Evolutionary conservation across 2,329 filamentous ascomycete species (phyloP).

Genomic region (Ophiostoma fasciatum): DNA sequence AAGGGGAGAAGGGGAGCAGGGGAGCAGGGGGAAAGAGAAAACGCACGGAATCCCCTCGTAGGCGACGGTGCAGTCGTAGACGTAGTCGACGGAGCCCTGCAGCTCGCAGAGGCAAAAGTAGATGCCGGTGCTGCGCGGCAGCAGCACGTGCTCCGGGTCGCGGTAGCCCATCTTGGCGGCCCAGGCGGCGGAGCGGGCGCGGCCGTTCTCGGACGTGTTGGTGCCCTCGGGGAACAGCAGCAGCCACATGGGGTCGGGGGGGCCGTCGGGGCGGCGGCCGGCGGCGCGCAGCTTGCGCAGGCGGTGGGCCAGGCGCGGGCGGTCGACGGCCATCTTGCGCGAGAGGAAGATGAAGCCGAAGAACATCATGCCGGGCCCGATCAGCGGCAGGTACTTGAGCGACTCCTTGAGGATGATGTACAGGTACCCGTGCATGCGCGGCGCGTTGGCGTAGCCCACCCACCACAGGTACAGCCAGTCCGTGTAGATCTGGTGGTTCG

Average conservation of each 20-base stretch:
- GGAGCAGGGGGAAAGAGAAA: no score
- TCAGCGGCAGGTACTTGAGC: conserved; percentile 62
- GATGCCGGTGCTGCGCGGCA: conserved; percentile 68
- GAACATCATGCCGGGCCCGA: conserved; percentile 71
- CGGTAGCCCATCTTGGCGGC: conserved; percentile 59
- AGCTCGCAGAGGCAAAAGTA: conserved; percentile 69
- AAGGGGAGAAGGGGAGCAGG: neutral
- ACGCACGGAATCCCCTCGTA: conserved; percentile 89
- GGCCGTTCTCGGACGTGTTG: conserved; percentile 57
- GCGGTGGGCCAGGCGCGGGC: conserved; percentile 58
- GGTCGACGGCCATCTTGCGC: conserved; percentile 74
- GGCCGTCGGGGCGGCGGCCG: conserved; percentile 37
- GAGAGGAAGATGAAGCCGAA: conserved; percentile 86
- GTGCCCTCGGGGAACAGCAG: conserved; percentile 81
- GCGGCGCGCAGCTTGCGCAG: conserved; percentile 51
- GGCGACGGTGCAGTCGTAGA: conserved; percentile 88
- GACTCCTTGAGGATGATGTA: conserved; percentile 88
- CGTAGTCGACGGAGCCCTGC: conserved; percentile 58
- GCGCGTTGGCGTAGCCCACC: conserved; percentile 67
- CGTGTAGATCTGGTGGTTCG: conserved; percentile 81
- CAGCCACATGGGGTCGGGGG: conserved; percentile 69
- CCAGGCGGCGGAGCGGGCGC: conserved; percentile 58
- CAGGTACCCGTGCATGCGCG: conserved; percentile 68
- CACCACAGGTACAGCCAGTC: conserved; percentile 93
- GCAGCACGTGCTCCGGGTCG: conserved; percentile 58